phyloP scores from a whole-genome alignment of 2,329 filamentous ascomycete species.

The Colletotrichum chrysophilum region DNA sequence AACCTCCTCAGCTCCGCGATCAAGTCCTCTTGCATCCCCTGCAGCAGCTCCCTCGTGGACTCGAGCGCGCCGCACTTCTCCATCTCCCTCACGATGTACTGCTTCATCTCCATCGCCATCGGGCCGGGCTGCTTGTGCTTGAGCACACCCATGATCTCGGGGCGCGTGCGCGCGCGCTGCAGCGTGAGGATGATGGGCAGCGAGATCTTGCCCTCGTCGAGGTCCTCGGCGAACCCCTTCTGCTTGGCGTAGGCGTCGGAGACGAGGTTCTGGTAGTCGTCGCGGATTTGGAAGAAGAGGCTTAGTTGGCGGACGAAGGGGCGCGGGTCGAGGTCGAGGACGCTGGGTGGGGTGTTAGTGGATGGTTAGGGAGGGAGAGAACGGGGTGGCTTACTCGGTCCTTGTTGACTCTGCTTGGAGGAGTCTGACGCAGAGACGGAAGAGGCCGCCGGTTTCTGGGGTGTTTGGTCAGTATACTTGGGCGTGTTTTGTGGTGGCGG shows the following conservation, averaged over 20 bases:
- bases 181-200: conserved; percentile 30
- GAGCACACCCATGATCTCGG: not conserved
- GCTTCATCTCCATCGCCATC: not conserved
- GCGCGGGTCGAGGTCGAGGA: not conserved
- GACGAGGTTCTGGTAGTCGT: conserved; percentile 36
- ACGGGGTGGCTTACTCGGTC: not conserved
- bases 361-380: too few relatives aligned
- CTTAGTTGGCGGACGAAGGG: conserved; percentile 25
- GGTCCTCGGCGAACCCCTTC: conserved; percentile 46
- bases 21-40: not conserved
- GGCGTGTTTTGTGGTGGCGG: not conserved
- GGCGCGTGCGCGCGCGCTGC: not conserved
- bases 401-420: not conserved
- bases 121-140: not conserved
- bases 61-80: not conserved
- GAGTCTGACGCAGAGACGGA: not conserved
- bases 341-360: not conserved
- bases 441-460: conserved; percentile 26
- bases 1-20: not conserved
- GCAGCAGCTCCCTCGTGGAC: not conserved
- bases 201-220: conserved; percentile 47
- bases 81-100: not conserved
- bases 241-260: conserved; percentile 34
- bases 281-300: conserved; percentile 34
- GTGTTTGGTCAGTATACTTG: not conserved